A percentile compares a stretch with the other conserved stretches of the same genome.
phyloP scores from a whole-genome alignment of 2,329 filamentous ascomycete genomes.

The Talaromyces rugulosus region DNA sequence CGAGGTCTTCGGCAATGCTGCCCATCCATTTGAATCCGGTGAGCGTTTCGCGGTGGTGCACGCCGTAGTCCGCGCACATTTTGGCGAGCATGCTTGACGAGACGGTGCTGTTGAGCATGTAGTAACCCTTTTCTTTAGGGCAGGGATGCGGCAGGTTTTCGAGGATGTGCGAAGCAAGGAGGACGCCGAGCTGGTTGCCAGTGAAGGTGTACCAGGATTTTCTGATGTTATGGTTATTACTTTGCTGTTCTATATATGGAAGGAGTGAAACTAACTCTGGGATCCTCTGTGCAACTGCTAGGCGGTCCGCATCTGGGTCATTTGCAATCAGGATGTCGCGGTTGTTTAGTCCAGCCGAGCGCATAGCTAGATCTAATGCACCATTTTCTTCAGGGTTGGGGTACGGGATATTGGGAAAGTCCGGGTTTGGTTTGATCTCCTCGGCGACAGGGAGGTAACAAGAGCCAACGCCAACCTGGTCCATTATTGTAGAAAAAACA shows the following conservation, averaged over 20 bases:
- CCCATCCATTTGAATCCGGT: constrained; percentile 68
- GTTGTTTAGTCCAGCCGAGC: constrained; percentile 48
- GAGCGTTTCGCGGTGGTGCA: constrained; percentile 57
- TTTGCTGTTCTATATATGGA: background rate
- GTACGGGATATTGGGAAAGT: constrained; percentile 62
- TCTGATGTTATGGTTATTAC: constrained; percentile 13
- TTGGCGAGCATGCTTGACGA: constrained; percentile 60
- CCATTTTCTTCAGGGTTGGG: constrained; percentile 64
- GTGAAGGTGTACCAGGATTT: constrained; percentile 59
- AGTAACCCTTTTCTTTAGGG: constrained; percentile 37
- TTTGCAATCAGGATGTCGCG: constrained; percentile 56
- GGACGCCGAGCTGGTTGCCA: constrained; percentile 61
- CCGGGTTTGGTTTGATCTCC: constrained; percentile 57
- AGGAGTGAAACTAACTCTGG: constrained; percentile 25
- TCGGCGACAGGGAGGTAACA: constrained; percentile 33
- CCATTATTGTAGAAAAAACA: constrained; percentile 30
- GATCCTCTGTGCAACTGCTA: constrained; percentile 58
- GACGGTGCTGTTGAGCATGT: constrained; percentile 60
- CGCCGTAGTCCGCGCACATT: constrained; percentile 52
- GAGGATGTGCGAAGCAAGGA: constrained; percentile 56
- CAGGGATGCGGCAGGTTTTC: constrained; percentile 37
- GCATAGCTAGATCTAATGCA: constrained; percentile 56
- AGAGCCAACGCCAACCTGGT: constrained; percentile 25
- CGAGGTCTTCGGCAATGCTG: constrained; percentile 54
- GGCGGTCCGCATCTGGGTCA: constrained; percentile 63